Base-by-base conservation (phyloP, 2,329 filamentous ascomycete genomes). In the Trichoderma atrobrunneum region DNA sequence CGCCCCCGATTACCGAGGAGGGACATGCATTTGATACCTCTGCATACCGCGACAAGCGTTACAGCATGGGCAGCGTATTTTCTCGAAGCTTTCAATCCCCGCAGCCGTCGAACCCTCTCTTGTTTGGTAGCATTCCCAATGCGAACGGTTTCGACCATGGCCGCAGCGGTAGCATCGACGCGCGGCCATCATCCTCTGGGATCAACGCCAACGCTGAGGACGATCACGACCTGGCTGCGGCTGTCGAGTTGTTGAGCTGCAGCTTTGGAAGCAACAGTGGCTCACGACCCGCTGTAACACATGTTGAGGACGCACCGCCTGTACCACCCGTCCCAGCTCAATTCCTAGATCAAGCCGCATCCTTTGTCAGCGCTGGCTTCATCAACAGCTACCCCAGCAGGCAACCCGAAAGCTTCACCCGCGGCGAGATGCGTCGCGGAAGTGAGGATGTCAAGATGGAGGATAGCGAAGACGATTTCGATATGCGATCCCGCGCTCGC, bases 221-320 rank as follows among this genome's bases (percentile, higher is more conserved):
- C 75, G 95, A 97, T 78, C 92, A 90, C 61, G 93, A 97, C 75
- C 87, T 98, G 72, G 95, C 94, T 24, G 95, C 95, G 16, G 95
- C 95, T 3, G 93, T 98, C 64, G 93, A 96, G 76, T 86, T 97
- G 75, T 89, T 97, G 74, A 95, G 93, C 82, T 97, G 94, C 86
- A 97, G 94, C 81, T 96, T 97, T 80, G 91, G 91, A 75, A 98
- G 94, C 80, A 88, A 86, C 76, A 86, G 81, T 62, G 90, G 93
- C 73, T 88, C 91, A 77, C 89, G 87, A 74, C 85, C 89, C 71
- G 87, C 91, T 56, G 85, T 87, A 16, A 85, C 87, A 65, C 84
- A 94, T 73, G 87, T 90, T 5, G 85, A 88, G 3, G 93, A 97
- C 77, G 90, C 94, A 6, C 95, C 95, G 48, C 94, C 95, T 0